Evolutionary conservation across 306 rosid species (phyloP).

Genomic region (Casuarina cunninghamiana): DNA sequence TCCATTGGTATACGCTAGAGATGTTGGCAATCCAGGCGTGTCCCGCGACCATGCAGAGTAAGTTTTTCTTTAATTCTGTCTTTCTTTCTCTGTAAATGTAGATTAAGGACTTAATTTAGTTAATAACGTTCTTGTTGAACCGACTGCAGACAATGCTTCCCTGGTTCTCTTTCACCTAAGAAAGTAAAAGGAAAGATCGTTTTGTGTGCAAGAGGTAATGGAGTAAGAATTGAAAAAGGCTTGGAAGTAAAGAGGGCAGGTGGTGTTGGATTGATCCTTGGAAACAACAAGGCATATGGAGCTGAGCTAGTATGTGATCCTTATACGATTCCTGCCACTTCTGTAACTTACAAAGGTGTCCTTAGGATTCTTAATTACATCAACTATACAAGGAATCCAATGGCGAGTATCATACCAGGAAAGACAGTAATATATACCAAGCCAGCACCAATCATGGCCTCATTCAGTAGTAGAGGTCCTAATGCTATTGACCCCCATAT

Average conservation of each 20-base stretch:
- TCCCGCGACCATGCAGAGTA: constrained; percentile 41
- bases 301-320: constrained; percentile 54
- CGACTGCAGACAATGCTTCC: constrained; percentile 61
- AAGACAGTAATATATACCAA: constrained; percentile 54
- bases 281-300: constrained; percentile 48
- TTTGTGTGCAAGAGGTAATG: constrained; percentile 71
- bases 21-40: constrained; percentile 43
- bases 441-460: constrained; percentile 84
- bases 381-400: constrained; percentile 45
- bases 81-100: neutral
- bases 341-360: constrained; percentile 45
- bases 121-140: too few species aligned
- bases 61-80: constrained; percentile 2
- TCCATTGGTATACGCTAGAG: constrained; percentile 62
- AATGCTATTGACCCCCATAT: constrained; percentile 67
- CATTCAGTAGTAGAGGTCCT: constrained; percentile 91
- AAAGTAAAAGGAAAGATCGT: constrained; percentile 77
- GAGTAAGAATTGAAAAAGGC: constrained; percentile 56
- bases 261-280: constrained; percentile 66
- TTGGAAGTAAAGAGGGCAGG: constrained; percentile 73
- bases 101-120: too few species aligned
- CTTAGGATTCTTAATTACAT: constrained; percentile 49
- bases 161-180: constrained; percentile 55
- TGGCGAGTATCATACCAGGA: constrained; percentile 58
- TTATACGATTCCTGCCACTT: constrained; percentile 74